Percentiles rank a stretch among this genome's conserved stretches.
Conservation (phyloP, 1,284 basidiomycete genomes). For the Moesziomyces aphidis region DNA sequence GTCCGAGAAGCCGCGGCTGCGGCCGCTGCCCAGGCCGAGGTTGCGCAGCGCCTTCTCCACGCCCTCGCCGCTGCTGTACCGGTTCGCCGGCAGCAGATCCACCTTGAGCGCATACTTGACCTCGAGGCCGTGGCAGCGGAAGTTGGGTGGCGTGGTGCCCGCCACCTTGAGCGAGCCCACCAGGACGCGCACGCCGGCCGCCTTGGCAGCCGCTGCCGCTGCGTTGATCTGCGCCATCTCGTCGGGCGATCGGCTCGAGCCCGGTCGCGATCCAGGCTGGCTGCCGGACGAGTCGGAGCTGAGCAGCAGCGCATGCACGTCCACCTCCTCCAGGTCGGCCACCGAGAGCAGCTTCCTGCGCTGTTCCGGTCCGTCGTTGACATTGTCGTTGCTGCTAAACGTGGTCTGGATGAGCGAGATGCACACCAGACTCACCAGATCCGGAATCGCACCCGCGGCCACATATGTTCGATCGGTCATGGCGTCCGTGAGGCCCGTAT, state of each 20-base stretch:
- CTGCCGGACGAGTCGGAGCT: slow-evolving; percentile 38
- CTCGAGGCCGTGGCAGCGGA: slow-evolving; percentile 61
- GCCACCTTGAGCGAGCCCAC: slow-evolving; percentile 53
- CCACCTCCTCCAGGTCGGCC: slow-evolving; percentile 61
- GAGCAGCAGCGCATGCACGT: slow-evolving; percentile 47
- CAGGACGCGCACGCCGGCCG: slow-evolving; percentile 52
- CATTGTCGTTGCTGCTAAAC: slow-evolving; percentile 53
- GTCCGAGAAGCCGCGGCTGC: slow-evolving; percentile 39
- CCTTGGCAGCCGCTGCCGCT: slow-evolving; percentile 33
- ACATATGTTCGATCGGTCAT: slow-evolving; percentile 43
- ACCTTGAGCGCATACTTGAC: slow-evolving; percentile 64
- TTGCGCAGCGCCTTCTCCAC: slow-evolving; percentile 37
- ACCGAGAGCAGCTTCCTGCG: slow-evolving; percentile 54
- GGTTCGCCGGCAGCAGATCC: slow-evolving; percentile 53
- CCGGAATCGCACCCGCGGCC: slow-evolving; percentile 26
- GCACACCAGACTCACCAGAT: slow-evolving; percentile 55
- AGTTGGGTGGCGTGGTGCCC: slow-evolving; percentile 51
- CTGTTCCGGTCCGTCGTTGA: slow-evolving; percentile 57
- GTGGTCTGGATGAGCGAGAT: slow-evolving; percentile 59
- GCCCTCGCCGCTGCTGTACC: slow-evolving; percentile 26
- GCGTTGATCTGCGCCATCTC: slow-evolving; percentile 44
- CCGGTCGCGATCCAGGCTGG: slow-evolving; percentile 33
- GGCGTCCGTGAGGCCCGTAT: slow-evolving; percentile 35
- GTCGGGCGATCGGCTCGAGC: slow-evolving; percentile 33
- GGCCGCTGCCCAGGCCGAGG: slow-evolving; percentile 20